phyloP scores from a whole-genome alignment of 768 basidiomycete species.

The Serendipita sp. region DNA sequence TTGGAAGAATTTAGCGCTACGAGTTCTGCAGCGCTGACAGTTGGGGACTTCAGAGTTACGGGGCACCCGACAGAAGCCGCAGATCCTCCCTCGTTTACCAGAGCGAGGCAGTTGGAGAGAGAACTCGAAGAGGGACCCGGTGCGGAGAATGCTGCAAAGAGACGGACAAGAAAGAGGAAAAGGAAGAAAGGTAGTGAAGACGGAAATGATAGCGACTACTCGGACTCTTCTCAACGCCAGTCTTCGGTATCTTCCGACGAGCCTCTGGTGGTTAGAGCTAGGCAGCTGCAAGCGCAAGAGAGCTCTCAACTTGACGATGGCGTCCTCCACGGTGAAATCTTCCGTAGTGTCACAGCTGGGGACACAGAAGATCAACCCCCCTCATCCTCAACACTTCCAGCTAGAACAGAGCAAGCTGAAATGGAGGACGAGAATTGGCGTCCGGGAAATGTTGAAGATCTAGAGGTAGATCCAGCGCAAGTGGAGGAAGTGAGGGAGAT shows the following conservation, averaged over 20 bases:
- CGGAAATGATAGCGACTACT: conserved; percentile 19
- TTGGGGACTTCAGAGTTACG: conserved; percentile 67
- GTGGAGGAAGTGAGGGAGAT: conserved; percentile 55
- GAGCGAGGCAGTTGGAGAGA: conserved; percentile 39
- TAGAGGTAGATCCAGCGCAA: conserved; percentile 41
- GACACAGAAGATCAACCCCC: background rate
- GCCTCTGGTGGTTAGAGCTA: background rate
- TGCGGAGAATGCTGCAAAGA: conserved; percentile 20
- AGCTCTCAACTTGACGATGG: background rate
- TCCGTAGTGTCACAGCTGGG: background rate
- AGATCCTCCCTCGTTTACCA: conserved; percentile 77
- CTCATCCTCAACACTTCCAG: background rate
- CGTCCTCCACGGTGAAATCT: background rate
- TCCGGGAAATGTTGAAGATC: background rate
- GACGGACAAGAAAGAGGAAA: conserved; percentile 33
- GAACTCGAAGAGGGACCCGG: conserved; percentile 23
- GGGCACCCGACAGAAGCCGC: conserved; percentile 85
- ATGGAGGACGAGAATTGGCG: background rate
- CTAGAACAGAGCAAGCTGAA: background rate
- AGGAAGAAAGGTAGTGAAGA: conserved; percentile 22
- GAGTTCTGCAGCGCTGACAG: conserved; percentile 65
- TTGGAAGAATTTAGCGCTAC: conserved; percentile 91
- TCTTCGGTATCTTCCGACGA: background rate
- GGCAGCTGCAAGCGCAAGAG: background rate
- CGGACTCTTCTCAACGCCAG: background rate